phyloP scores from a whole-genome alignment of 805 yeast species.

The Pichia kluyveri region DNA sequence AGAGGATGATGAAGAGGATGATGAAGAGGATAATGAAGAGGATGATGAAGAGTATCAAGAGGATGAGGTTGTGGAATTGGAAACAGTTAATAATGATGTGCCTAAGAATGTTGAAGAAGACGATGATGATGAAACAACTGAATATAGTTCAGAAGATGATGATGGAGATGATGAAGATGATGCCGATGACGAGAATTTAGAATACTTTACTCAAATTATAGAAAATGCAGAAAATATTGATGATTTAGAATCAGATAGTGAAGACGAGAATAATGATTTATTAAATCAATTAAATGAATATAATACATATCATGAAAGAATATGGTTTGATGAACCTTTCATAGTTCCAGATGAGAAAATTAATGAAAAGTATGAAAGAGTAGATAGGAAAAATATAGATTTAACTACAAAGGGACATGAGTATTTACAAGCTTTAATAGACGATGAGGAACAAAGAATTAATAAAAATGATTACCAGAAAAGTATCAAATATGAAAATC shows the following conservation, averaged over 20 bases:
- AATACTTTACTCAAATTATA: too few relatives aligned
- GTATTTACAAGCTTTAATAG: conserved; percentile 2
- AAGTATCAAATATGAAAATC: conserved; percentile 3
- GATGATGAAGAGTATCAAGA: not conserved
- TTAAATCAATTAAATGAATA: not conserved
- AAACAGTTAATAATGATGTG: not conserved
- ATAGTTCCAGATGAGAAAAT: not conserved
- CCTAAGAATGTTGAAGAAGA: not conserved
- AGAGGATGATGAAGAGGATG: not conserved
- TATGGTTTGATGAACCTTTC: conserved; percentile 3
- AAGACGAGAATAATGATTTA: not conserved
- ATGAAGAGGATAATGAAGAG: not conserved
- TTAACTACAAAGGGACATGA: conserved; percentile 5
- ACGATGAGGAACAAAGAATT: conserved; percentile 1
- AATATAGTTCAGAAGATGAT: not conserved
- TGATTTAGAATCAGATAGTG: conserved; percentile 5
- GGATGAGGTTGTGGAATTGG: not conserved
- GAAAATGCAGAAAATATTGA: conserved; percentile 3
- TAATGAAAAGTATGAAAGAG: not conserved
- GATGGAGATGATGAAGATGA: not conserved
- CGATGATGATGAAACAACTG: not conserved
- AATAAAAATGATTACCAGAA: conserved; percentile 1
- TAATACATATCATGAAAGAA: not conserved
- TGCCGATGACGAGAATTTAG: not conserved
- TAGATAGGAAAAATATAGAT: not conserved